Evolutionary conservation across 805 yeast genomes (phyloP).

Genomic region (Torulaspora delbrueckii): DNA sequence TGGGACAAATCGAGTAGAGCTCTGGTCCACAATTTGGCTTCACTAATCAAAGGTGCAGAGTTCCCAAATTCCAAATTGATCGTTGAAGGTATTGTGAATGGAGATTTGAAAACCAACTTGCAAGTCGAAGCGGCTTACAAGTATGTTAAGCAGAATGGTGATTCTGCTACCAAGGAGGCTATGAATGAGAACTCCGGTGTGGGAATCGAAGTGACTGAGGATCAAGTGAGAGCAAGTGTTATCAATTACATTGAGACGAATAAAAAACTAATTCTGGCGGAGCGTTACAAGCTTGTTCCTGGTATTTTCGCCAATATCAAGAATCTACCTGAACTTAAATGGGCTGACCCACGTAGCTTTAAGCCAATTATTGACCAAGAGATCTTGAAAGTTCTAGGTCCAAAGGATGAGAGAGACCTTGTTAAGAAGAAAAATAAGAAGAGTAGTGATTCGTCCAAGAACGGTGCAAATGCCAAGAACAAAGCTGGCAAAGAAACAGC

Average conservation of each 20-base stretch:
- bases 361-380: conserved; percentile 83
- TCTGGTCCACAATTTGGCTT: conserved; percentile 72
- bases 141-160: conserved; percentile 55
- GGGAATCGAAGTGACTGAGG: conserved; percentile 67
- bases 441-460: conserved; percentile 37
- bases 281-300: conserved; percentile 79
- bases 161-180: conserved; percentile 42
- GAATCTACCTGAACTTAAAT: conserved; percentile 68
- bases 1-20: conserved; percentile 58
- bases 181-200: conserved; percentile 72
- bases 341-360: conserved; percentile 86
- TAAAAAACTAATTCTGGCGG: conserved; percentile 54
- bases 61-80: conserved; percentile 47
- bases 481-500: conserved; percentile 18
- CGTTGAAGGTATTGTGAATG: conserved; percentile 58
- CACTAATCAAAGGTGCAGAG: conserved; percentile 54
- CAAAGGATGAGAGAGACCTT: conserved; percentile 92
- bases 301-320: conserved; percentile 71
- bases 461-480: conserved; percentile 25
- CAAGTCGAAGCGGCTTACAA: conserved; percentile 80
- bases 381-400: conserved; percentile 72
- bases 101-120: conserved; percentile 57
- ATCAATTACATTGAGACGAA: conserved; percentile 53
- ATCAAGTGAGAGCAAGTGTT: conserved; percentile 57
- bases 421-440: conserved; percentile 67